phyloP scores from a whole-genome alignment of 1,284 basidiomycete species.

The Rhodofomes roseus region DNA sequence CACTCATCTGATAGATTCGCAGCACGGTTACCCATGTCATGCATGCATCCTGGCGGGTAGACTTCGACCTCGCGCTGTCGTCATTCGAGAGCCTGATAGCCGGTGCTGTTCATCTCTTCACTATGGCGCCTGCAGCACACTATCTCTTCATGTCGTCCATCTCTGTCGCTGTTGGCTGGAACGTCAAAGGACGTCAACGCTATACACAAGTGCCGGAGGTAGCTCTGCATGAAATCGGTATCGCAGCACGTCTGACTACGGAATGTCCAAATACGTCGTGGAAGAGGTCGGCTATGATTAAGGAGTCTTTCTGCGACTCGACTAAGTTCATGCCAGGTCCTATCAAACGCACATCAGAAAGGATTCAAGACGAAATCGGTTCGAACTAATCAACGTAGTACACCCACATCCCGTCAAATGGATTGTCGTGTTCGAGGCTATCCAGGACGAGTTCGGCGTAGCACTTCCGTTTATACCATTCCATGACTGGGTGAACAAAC shows the following conservation, averaged over 20 bases:
- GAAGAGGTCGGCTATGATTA: constrained; percentile 30
- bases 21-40: constrained; percentile 24
- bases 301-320: background rate
- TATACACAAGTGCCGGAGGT: constrained; percentile 18
- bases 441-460: constrained; percentile 13
- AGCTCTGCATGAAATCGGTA: constrained; percentile 15
- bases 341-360: constrained; percentile 16
- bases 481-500: constrained; percentile 16
- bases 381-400: constrained; percentile 24
- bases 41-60: constrained; percentile 34
- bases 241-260: constrained; percentile 33
- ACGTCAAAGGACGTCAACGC: background rate
- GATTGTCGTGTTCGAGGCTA: constrained; percentile 12
- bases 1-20: constrained; percentile 6
- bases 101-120: constrained; percentile 14
- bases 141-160: constrained; percentile 32
- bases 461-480: constrained; percentile 18
- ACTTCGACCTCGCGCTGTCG: constrained; percentile 29
- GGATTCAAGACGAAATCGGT: constrained; percentile 29
- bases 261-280: constrained; percentile 38
- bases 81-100: constrained; percentile 21
- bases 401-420: constrained; percentile 24
- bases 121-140: constrained; percentile 25
- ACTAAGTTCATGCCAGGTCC: no score
- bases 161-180: constrained; percentile 10